These are phyloP conservation scores for Stenocarpella maydis DNA, from an alignment of 2,329 filamentous ascomycete genomes.

Conservation along the genomic window DNA sequence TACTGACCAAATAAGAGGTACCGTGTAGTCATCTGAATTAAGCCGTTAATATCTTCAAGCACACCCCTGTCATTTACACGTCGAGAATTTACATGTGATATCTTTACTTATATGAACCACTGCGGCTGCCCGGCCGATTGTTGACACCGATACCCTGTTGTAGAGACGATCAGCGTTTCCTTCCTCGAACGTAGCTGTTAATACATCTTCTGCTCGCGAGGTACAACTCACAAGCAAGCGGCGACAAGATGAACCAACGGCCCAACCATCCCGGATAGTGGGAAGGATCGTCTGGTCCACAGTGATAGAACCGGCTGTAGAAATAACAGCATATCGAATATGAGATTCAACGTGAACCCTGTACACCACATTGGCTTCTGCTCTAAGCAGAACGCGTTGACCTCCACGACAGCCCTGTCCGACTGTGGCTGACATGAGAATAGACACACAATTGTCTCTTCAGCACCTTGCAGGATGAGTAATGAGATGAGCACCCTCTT, in stretches of 20 bases:
- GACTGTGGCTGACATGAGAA: slow-evolving; percentile 17
- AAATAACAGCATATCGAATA: slow-evolving; percentile 3
- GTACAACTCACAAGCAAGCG: neutral
- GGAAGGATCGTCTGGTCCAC: neutral
- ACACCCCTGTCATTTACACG: neutral
- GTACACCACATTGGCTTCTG: slow-evolving; percentile 28
- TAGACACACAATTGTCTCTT: slow-evolving; percentile 5
- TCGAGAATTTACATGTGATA: slow-evolving; percentile 12
- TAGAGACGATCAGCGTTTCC: neutral
- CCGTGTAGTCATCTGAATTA: slow-evolving; percentile 11
- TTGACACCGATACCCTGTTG: slow-evolving; percentile 5
- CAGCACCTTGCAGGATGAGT: slow-evolving; percentile 9
- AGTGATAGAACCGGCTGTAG: neutral
- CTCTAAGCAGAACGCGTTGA: slow-evolving; percentile 18
- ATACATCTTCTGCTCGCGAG: neutral
- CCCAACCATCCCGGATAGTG: neutral
- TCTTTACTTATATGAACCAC: slow-evolving; percentile 15
- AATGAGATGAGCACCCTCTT: slow-evolving; percentile 3
- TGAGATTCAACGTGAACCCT: slow-evolving; percentile 23
- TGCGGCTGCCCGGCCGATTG: slow-evolving; percentile 2
- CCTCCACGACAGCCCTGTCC: neutral
- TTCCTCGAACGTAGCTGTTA: neutral
- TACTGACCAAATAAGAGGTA: slow-evolving; percentile 14
- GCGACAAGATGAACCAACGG: neutral
- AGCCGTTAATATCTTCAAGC: neutral